Evolutionary conservation across 2,329 filamentous ascomycete species (phyloP), one percentile per base, ranked within the genome.

Genomic region (Microdochium nivale): DNA sequence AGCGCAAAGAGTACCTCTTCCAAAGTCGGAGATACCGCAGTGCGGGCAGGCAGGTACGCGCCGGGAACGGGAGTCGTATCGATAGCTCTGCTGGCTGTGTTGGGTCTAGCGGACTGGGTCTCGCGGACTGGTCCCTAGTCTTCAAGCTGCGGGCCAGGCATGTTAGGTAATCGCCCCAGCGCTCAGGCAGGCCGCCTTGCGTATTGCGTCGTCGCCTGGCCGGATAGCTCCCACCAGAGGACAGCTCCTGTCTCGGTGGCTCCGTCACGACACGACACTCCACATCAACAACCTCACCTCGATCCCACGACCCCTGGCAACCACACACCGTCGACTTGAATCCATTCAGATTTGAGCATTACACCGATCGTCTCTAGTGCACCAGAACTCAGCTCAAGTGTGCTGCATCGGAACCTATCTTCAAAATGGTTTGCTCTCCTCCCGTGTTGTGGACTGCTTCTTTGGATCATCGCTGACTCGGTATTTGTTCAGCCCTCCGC

Each of bases 401-500:
- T 13, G 5, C 40, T 21, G 40, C 19, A 13, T 23, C 40, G 9
- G 7, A 44, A 19, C 40, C 19, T 32, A 47, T 49, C 49, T 30
- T 30, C 58, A 61, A 56, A 49, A 65, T 66, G 62, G 63, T 65
- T 59, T 40, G 57, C 53, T 40, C 16, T 21, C 21, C 43, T 40
- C 47, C 48, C 25, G 37, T 5, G 55, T 25, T 51, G 48, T 52
- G 52, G 40, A 21, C 9, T 21, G 23, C 24, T 40, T 47, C 24
- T 40, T 47, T 43, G 24, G 21, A 49, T 24, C 53, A 55, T 58
- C 47, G 54, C 59, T 65, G 56, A 65, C 49, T 47, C 19, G 10
- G 16, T 23, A 21, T 50, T 23, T 21, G 14, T 33, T 69, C 82
- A 96, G 91, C 91, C 91, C 80, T 92, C 88, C 77, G 92, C 94